Evolutionary conservation across 805 yeast genomes (phyloP).

Genomic region (Wickerhamomyces pijperi): DNA sequence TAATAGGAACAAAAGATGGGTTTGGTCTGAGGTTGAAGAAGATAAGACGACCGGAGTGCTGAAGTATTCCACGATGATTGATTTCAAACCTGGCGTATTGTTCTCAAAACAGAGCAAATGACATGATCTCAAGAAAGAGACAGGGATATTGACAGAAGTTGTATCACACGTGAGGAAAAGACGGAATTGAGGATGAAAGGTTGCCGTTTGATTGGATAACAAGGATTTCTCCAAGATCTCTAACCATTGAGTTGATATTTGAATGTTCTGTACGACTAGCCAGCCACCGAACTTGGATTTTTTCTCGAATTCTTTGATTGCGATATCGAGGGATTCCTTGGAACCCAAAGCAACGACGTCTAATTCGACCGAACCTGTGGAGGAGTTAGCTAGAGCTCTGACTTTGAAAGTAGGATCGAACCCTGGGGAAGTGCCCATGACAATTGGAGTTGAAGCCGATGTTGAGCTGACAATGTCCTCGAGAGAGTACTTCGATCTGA

Average conservation of each 20-base stretch:
- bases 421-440: constrained; percentile 50
- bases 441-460: constrained; percentile 25
- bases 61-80: constrained; percentile 22
- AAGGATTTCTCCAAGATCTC: constrained; percentile 38
- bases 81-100: constrained; percentile 42
- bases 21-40: constrained; percentile 27
- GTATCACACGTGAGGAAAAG: constrained; percentile 57
- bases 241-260: constrained; percentile 59
- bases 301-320: constrained; percentile 38
- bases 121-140: constrained; percentile 42
- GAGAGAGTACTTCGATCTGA: constrained; percentile 24
- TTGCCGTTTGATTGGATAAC: too few species aligned
- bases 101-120: constrained; percentile 51
- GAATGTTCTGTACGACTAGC: constrained; percentile 75
- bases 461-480: constrained; percentile 16
- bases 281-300: constrained; percentile 45
- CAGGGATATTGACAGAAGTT: constrained; percentile 33
- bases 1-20: constrained; percentile 39
- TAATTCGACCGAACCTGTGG: constrained; percentile 14
- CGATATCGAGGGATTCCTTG: constrained; percentile 46
- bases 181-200: constrained; percentile 30
- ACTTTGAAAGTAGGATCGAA: constrained; percentile 56
- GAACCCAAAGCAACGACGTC: constrained; percentile 64
- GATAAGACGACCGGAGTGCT: background rate
- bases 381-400: constrained; percentile 27